Conservation (phyloP, 192 early-diverging fungal species). For the Backusella liffmaniae region DNA sequence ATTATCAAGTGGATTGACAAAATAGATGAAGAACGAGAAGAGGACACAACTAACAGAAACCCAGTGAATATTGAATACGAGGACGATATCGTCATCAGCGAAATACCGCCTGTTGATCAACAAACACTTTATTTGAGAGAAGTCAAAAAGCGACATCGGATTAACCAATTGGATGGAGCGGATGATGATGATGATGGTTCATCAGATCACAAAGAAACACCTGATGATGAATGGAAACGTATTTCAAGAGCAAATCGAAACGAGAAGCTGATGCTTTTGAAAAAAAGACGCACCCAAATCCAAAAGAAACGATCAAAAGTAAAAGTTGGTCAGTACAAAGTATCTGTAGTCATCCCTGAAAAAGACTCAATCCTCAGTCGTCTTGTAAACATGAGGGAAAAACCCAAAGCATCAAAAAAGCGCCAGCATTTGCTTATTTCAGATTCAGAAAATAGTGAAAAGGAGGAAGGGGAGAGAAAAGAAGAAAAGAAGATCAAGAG, state of each 20-base stretch:
- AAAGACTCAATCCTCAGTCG: background rate
- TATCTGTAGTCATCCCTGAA: background rate
- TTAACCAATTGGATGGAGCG: slow-evolving; percentile 27
- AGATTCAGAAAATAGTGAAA: background rate
- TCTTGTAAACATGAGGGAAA: background rate
- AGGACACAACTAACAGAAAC: background rate
- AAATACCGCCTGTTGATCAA: slow-evolving; percentile 7
- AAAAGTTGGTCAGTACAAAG: background rate
- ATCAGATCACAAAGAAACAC: background rate
- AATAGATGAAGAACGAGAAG: background rate
- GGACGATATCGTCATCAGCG: background rate
- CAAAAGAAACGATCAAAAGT: background rate
- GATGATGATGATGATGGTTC: background rate
- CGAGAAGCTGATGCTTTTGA: background rate
- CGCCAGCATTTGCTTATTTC: background rate
- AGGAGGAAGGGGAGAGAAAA: background rate
- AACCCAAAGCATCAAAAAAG: background rate
- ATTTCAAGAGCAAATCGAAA: background rate
- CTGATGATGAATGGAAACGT: background rate
- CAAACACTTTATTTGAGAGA: background rate
- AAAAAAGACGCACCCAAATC: background rate
- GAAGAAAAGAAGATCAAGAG: background rate
- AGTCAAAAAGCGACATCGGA: background rate
- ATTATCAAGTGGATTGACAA: slow-evolving; percentile 19
- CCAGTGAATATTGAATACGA: slow-evolving; percentile 16